These are phyloP conservation scores for Purpureocillium lavendulum DNA, from an alignment of 2,329 filamentous ascomycete genomes.

Conservation along the genomic window DNA sequence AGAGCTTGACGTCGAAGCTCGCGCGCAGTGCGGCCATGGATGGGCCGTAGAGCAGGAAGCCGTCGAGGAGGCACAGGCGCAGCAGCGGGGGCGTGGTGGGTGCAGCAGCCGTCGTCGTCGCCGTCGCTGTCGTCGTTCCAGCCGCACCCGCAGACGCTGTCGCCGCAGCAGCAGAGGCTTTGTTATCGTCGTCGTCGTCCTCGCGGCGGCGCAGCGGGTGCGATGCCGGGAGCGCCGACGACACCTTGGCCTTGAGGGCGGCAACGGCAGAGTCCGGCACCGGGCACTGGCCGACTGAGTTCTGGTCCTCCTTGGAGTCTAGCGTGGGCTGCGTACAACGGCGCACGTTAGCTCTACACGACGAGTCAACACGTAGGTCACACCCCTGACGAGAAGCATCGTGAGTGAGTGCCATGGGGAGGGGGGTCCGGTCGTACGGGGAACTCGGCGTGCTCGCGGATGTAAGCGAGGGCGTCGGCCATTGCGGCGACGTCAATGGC, in stretches of 20 bases:
- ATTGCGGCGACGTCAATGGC: slow-evolving; percentile 67
- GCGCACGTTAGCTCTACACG: not conserved
- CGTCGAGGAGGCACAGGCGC: slow-evolving; percentile 70
- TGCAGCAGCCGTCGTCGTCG: too few relatives aligned
- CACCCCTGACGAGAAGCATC: too few relatives aligned
- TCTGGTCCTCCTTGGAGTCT: slow-evolving; percentile 46
- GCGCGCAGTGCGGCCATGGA: slow-evolving; percentile 45
- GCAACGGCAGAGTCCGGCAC: slow-evolving; percentile 38
- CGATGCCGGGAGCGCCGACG: slow-evolving; percentile 34
- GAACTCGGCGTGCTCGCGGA: slow-evolving; percentile 58
- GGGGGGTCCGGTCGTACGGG: slow-evolving; percentile 50
- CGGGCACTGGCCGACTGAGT: slow-evolving; percentile 48
- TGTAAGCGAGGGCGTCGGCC: slow-evolving; percentile 57
- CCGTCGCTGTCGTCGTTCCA: too few relatives aligned
- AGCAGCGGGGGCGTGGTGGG: too few relatives aligned
- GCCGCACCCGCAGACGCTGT: too few relatives aligned
- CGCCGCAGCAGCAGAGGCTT: too few relatives aligned
- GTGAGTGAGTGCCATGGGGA: not conserved
- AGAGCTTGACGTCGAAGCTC: slow-evolving; percentile 66
- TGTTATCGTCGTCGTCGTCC: too few relatives aligned
- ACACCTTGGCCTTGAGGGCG: slow-evolving; percentile 36
- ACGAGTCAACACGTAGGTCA: too few relatives aligned
- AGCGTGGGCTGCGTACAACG: slow-evolving; percentile 16
- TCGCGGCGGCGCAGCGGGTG: too few relatives aligned
- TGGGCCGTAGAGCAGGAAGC: slow-evolving; percentile 73